A percentile compares a stretch with the other conserved stretches of the same genome.
Evolutionary conservation across 1,284 basidiomycete genomes (phyloP).

Genomic region (Sutorius eximius): DNA sequence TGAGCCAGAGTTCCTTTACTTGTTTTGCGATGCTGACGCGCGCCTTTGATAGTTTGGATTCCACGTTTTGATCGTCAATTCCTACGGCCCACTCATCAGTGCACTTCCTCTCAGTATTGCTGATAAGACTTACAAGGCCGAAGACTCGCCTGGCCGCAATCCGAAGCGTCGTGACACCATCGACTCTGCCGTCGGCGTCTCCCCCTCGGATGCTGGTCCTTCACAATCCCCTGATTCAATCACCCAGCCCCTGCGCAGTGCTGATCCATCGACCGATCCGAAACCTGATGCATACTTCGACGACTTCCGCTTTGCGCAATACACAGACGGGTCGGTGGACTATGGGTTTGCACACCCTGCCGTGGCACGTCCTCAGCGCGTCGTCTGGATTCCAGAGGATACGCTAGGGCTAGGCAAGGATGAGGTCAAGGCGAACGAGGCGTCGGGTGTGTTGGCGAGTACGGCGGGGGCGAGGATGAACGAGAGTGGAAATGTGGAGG

Average conservation of each 20-base stretch:
- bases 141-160: slow-evolving; percentile 28
- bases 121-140: slow-evolving; percentile 56
- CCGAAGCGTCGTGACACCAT: slow-evolving; percentile 15
- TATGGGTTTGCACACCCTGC: slow-evolving; percentile 84
- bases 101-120: slow-evolving; percentile 78
- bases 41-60: slow-evolving; percentile 52
- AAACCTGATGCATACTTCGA: slow-evolving; percentile 19
- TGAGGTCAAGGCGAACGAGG: slow-evolving; percentile 60
- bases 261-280: slow-evolving; percentile 2
- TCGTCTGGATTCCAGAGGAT: slow-evolving; percentile 83
- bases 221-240: slow-evolving; percentile 4
- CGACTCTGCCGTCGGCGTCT: slow-evolving; percentile 10
- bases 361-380: slow-evolving; percentile 67
- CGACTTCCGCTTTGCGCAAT: slow-evolving; percentile 22
- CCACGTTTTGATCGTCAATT: slow-evolving; percentile 67
- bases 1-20: slow-evolving; percentile 37
- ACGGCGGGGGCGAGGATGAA: slow-evolving; percentile 61
- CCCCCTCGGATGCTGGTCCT: slow-evolving; percentile 5
- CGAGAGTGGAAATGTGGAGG: slow-evolving; percentile 66
- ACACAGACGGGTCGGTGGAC: slow-evolving; percentile 28
- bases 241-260: slow-evolving; percentile 1
- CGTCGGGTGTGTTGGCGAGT: slow-evolving; percentile 59
- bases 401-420: slow-evolving; percentile 56
- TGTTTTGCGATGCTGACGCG: background rate
- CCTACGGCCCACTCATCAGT: slow-evolving; percentile 63